Conservation (phyloP, 805 yeast species). For the Metschnikowia corniflorae region DNA sequence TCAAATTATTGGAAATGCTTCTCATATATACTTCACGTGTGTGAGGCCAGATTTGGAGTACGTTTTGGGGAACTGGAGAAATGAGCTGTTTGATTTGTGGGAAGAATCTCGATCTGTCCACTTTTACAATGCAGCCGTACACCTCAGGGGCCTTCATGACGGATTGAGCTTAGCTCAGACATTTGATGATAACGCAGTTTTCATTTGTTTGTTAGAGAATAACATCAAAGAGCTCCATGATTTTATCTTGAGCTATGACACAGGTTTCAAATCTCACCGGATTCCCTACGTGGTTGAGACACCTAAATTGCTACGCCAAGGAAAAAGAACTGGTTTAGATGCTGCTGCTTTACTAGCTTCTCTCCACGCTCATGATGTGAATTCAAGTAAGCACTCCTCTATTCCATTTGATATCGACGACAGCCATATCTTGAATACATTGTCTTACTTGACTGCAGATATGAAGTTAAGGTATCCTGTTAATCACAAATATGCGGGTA, state of each 20-base stretch:
- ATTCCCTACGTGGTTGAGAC: conserved; percentile 68
- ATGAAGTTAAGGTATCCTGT: conserved; percentile 78
- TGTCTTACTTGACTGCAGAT: conserved; percentile 57
- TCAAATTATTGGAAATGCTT: conserved; percentile 25
- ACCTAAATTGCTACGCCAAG: conserved; percentile 41
- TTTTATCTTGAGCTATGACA: conserved; percentile 33
- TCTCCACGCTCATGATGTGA: conserved; percentile 46
- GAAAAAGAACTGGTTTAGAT: conserved; percentile 69
- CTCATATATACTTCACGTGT: conserved; percentile 48
- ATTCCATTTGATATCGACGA: conserved; percentile 66
- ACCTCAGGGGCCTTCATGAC: conserved; percentile 60
- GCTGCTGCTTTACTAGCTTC: conserved; percentile 63
- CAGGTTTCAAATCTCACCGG: conserved; percentile 34
- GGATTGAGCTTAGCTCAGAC: conserved; percentile 44
- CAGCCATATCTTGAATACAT: conserved; percentile 55
- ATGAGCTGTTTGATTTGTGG: conserved; percentile 84
- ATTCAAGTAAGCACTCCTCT: conserved; percentile 23
- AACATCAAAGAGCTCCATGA: conserved; percentile 26
- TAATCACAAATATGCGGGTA: conserved; percentile 48
- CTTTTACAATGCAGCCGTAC: conserved; percentile 75
- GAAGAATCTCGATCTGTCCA: conserved; percentile 78
- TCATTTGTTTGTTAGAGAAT: conserved; percentile 25
- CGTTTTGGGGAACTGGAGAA: conserved; percentile 57
- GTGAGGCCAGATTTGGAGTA: conserved; percentile 70
- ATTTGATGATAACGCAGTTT: conserved; percentile 25